phyloP scores from a whole-genome alignment of 2,329 filamentous ascomycete genomes.

The Xylaria sp. region DNA sequence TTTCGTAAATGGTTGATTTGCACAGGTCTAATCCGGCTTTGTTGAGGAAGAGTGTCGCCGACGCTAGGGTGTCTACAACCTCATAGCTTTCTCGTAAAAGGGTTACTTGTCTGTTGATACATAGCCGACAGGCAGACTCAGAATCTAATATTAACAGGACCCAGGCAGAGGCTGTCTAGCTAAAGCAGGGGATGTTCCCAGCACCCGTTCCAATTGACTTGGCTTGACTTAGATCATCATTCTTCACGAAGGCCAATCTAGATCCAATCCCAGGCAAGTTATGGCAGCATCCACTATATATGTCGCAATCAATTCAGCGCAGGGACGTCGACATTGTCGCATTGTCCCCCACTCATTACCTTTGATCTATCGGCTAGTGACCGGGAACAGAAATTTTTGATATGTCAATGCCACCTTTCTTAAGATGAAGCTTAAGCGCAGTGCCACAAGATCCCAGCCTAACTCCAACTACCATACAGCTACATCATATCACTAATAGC shows the following conservation, averaged over 20 bases:
- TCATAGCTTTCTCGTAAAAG: neutral
- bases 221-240: too few relatives aligned
- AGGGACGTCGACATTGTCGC: slow-evolving; percentile 3
- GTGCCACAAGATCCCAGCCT: slow-evolving; percentile 2
- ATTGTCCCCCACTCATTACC: neutral
- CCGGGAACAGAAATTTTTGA: neutral
- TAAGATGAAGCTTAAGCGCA: slow-evolving; percentile 23
- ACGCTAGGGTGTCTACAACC: neutral
- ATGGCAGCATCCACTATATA: neutral
- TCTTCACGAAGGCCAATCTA: too few relatives aligned
- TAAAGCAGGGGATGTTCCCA: neutral
- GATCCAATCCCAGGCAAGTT: neutral
- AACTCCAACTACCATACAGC: neutral
- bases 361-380: neutral
- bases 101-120: too few relatives aligned
- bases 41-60: neutral
- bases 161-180: neutral
- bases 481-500: neutral
- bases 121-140: neutral
- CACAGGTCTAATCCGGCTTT: neutral
- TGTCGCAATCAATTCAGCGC: neutral
- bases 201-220: too few relatives aligned
- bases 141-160: neutral
- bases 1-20: neutral
- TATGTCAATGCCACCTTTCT: neutral